Evolutionary conservation across 1,284 basidiomycete genomes (phyloP).

Genomic region (Cystobasidiaceae sp.): DNA sequence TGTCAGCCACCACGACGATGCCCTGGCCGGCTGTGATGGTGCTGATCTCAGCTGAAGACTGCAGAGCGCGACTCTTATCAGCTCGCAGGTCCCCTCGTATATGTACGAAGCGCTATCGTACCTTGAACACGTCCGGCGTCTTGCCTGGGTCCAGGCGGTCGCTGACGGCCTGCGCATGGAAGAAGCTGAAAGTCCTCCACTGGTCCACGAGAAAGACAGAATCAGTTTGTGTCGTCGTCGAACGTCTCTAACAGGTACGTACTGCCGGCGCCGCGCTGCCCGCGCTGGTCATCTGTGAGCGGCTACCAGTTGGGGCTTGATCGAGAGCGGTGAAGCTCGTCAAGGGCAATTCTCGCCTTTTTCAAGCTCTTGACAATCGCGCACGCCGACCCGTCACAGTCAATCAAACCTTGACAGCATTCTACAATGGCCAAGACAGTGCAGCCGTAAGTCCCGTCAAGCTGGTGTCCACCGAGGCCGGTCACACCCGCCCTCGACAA

Average conservation of each 20-base stretch:
- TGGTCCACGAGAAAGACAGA: not conserved
- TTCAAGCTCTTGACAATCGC: too few species aligned
- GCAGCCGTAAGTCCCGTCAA: too few species aligned
- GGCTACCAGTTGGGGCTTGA: not conserved
- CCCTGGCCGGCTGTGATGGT: constrained; percentile 58
- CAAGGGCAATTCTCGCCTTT: too few species aligned
- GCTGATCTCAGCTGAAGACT: constrained; percentile 61
- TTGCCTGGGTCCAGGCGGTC: constrained; percentile 70
- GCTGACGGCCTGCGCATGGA: constrained; percentile 66
- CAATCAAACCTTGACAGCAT: too few species aligned
- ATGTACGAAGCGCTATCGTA: constrained; percentile 45
- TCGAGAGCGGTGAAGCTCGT: not conserved
- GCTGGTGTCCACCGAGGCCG: too few species aligned
- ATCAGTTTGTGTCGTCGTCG: not conserved
- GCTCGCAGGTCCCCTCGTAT: not conserved
- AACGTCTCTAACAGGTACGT: not conserved
- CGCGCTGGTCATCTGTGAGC: constrained; percentile 17
- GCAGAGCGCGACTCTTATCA: not conserved
- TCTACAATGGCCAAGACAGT: too few species aligned
- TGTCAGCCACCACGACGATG: constrained; percentile 69
- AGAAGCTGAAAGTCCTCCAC: constrained; percentile 54
- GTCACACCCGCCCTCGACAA: too few species aligned
- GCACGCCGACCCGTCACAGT: too few species aligned
- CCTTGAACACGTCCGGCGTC: constrained; percentile 71
- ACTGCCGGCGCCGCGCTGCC: constrained; percentile 24